phyloP scores from a whole-genome alignment of 164 flowering plant species.

The Annona squamosa region DNA sequence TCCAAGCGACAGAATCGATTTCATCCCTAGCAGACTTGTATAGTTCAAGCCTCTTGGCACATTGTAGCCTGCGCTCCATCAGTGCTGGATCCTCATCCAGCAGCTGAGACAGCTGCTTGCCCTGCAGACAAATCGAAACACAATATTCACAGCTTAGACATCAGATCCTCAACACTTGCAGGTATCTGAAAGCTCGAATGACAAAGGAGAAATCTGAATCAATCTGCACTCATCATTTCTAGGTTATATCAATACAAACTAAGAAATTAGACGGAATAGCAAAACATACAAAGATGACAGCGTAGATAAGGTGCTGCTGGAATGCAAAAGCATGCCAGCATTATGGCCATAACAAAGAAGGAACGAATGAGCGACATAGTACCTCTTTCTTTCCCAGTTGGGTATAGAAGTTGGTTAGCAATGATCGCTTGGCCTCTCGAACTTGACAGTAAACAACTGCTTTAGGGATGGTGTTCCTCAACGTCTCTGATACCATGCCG shows the following conservation, averaged over 20 bases:
- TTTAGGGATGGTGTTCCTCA: conserved; percentile 50
- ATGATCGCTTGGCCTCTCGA: conserved; percentile 52
- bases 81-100: conserved; percentile 85
- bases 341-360: too few species aligned
- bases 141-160: background rate
- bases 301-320: too few species aligned
- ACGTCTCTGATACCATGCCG: conserved; percentile 48
- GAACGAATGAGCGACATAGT: background rate
- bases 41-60: conserved; percentile 77
- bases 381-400: conserved; percentile 75
- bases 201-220: background rate
- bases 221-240: background rate
- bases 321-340: too few species aligned
- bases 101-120: conserved; percentile 53
- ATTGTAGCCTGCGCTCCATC: conserved; percentile 73
- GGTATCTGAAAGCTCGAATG: too few species aligned
- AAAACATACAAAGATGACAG: too few species aligned
- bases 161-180: too few species aligned
- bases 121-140: conserved; percentile 27
- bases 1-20: conserved; percentile 83
- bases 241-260: too few species aligned
- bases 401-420: conserved; percentile 51
- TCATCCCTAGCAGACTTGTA: conserved; percentile 90
- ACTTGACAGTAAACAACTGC: conserved; percentile 69
- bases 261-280: too few species aligned